Evolutionary conservation across 176 grass and related monocot species (phyloP), one percentile per base, ranked within the genome.

Genomic region (Hyparrhenia diplandra): DNA sequence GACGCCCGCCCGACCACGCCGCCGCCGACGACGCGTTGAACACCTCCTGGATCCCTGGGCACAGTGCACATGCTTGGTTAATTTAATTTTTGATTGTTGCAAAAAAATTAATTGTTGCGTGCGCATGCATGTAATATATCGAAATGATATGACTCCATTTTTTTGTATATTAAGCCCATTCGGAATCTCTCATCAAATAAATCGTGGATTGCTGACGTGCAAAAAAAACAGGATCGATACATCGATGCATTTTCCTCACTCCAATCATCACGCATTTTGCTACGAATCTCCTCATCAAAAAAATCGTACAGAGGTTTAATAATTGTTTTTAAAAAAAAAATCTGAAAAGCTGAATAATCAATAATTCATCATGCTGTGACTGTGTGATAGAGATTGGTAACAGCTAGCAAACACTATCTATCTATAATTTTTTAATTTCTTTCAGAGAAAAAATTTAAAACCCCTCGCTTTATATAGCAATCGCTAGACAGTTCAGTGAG

Each of bases 11-110:
- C 24, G 5, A 24, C 13, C 10, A 25, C 34, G 28, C 0, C 36
- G 43, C 10, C 32, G 31, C 69, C 11, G 66, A 78, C 36, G 76
- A 87, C 31, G 42, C 63, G 45, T 85, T 65, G 28, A 88, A 73
- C 83, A 86, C 87, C 20, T 78, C 70, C 5, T 88, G 84, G 63
- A 76, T 86, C 10, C 90, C 93, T 95, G 73, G 47, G 29, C 5
- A 46, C 8, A 4, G 23, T 27, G 23, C 8, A 12, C 4, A 5
- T 25, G 12, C 9, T 62, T 62, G 10, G 13, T 61, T 4, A 55
- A 0, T 55, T 55, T 23, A 55, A 1, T 55, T 23, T 54, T 54
- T 54, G n/a, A n/a, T n/a, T n/a, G n/a, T n/a, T n/a, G n/a, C n/a
- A n/a, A n/a, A n/a, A n/a, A n/a, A n/a, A n/a, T n/a, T n/a, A n/a